phyloP scores from a whole-genome alignment of 2,329 filamentous ascomycete species.

The Xylaria digitata region DNA sequence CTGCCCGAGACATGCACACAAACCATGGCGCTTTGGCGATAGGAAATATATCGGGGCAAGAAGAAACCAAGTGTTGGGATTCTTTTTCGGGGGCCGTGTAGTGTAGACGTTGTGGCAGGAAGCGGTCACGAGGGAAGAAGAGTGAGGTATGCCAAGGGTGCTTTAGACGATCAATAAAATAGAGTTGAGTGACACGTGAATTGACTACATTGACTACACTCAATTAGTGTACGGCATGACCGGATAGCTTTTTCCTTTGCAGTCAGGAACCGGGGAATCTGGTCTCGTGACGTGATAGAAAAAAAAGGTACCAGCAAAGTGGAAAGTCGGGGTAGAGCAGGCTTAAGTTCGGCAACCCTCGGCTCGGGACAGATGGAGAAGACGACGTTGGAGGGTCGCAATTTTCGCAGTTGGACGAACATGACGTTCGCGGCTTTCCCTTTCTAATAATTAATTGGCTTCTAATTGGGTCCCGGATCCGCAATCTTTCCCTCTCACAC shows the following conservation, averaged over 20 bases:
- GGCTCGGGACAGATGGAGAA: conserved; percentile 41
- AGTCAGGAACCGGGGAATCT: conserved; percentile 6
- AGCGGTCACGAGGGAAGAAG: neutral
- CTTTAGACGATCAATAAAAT: neutral
- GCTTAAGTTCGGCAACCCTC: conserved; percentile 47
- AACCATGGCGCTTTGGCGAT: neutral
- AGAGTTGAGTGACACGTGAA: neutral
- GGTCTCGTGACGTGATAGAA: conserved; percentile 4
- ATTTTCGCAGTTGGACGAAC: conserved; percentile 35
- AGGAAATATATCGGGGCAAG: neutral
- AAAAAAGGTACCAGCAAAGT: neutral
- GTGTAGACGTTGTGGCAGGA: neutral
- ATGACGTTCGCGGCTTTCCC: conserved; percentile 46
- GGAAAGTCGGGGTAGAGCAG: conserved; percentile 9
- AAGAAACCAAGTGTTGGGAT: neutral
- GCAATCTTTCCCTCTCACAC: conserved; percentile 20
- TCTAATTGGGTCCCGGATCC: conserved; percentile 26
- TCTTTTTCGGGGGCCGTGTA: neutral
- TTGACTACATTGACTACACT: too few species aligned
- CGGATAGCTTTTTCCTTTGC: neutral
- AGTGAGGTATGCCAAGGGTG: neutral
- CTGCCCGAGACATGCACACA: too few species aligned
- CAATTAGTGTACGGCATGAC: neutral
- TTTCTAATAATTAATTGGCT: conserved; percentile 7
- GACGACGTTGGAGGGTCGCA: conserved; percentile 28